These are phyloP conservation scores for Zostera marina DNA, from an alignment of 116 monocot genomes.

Conservation along the genomic window DNA sequence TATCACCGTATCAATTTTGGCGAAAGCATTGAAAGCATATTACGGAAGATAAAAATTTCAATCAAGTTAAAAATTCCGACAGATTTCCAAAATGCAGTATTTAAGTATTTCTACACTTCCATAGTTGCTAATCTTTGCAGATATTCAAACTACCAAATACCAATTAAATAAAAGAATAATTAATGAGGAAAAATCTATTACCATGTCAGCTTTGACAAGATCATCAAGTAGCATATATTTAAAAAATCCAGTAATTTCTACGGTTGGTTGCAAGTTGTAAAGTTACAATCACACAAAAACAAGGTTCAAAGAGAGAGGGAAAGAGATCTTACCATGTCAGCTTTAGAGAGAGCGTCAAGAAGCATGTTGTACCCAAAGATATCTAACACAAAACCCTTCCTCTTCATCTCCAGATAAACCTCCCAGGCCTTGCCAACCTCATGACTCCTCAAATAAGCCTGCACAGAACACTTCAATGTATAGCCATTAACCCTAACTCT, in stretches of 20 bases:
- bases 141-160: too few species aligned
- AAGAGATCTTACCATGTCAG: constrained; percentile 23
- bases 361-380: constrained; percentile 95
- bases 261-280: too few species aligned
- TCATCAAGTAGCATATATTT: too few species aligned
- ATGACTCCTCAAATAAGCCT: constrained; percentile 60
- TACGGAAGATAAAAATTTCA: too few species aligned
- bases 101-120: too few species aligned
- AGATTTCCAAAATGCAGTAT: too few species aligned
- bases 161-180: too few species aligned
- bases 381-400: constrained; percentile 65
- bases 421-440: constrained; percentile 40
- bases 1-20: constrained; percentile 46
- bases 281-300: neutral
- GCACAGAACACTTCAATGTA: constrained; percentile 76
- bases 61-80: too few species aligned
- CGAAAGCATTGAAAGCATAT: constrained; percentile 85
- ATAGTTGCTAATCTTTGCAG: too few species aligned
- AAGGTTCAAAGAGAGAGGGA: neutral
- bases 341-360: constrained; percentile 71
- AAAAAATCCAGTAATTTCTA: too few species aligned
- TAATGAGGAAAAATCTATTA: too few species aligned
- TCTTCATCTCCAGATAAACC: constrained; percentile 68
- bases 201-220: too few species aligned
- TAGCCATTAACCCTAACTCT: constrained; percentile 58